Evolutionary conservation across 257 asterid species (phyloP).

Genomic region (Echites panduratus): DNA sequence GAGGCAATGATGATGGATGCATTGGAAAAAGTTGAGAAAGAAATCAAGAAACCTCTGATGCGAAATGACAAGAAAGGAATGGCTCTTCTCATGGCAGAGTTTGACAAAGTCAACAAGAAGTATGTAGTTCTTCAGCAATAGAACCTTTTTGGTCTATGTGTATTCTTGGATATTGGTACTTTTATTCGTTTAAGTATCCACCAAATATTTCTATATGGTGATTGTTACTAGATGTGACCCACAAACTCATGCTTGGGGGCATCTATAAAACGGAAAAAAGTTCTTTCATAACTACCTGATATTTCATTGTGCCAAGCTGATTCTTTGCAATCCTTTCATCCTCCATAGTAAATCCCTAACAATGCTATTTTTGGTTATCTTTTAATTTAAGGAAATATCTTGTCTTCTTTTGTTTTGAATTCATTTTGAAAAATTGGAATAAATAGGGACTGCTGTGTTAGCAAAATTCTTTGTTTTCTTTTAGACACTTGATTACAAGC

Average conservation of each 20-base stretch:
- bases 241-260: not conserved
- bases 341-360: not conserved
- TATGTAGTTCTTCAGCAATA: conserved; percentile 29
- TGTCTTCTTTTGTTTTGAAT: not conserved
- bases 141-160: not conserved
- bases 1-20: conserved; percentile 85
- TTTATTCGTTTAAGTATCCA: not conserved
- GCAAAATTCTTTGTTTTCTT: not conserved
- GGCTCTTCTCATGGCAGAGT: conserved; percentile 67
- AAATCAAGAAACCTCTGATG: conserved; percentile 75
- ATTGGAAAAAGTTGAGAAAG: conserved; percentile 83
- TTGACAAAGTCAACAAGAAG: conserved; percentile 91
- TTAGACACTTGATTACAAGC: not conserved
- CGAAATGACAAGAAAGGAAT: conserved; percentile 90
- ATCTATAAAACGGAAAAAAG: not conserved
- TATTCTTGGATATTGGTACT: not conserved
- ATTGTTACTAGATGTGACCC: not conserved
- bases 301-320: not conserved
- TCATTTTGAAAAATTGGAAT: not conserved
- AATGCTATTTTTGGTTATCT: not conserved
- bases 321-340: not conserved
- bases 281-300: not conserved
- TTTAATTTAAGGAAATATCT: not conserved
- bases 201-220: not conserved
- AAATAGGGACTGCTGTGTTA: not conserved